phyloP scores from a whole-genome alignment of 2,329 filamentous ascomycete species.

The Neophaeococcomyces aloes region DNA sequence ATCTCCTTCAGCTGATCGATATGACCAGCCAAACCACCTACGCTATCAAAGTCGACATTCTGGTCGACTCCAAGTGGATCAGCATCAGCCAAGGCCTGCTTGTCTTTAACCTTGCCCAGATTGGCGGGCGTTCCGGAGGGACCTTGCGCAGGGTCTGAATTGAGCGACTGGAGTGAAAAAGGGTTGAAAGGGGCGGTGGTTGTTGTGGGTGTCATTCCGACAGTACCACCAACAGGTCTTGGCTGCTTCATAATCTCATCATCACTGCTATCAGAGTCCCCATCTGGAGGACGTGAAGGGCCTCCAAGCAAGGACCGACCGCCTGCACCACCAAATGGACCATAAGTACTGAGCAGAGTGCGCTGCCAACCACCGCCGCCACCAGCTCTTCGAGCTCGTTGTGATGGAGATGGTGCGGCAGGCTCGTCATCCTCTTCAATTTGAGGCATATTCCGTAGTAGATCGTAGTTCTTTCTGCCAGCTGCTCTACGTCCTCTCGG shows the following conservation, averaged over 20 bases:
- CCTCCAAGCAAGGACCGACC: conserved; percentile 54
- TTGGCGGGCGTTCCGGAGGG: conserved; percentile 60
- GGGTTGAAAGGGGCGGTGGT: conserved; percentile 43
- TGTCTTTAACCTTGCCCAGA: conserved; percentile 86
- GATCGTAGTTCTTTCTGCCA: conserved; percentile 20
- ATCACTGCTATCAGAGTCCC: conserved; percentile 92
- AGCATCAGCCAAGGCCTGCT: conserved; percentile 81
- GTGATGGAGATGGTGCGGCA: conserved; percentile 56
- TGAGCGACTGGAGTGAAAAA: conserved; percentile 45
- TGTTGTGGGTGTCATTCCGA: conserved; percentile 52
- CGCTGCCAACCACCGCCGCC: conserved; percentile 61
- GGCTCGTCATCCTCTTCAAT: conserved; percentile 66
- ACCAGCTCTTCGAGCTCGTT: conserved; percentile 50
- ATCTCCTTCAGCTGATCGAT: conserved; percentile 98
- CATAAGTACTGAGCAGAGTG: conserved; percentile 76
- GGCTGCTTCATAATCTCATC: conserved; percentile 68
- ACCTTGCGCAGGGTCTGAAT: conserved; percentile 45
- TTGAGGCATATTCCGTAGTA: conserved; percentile 34
- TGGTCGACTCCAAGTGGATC: conserved; percentile 89
- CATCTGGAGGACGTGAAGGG: conserved; percentile 52
- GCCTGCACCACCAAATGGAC: conserved; percentile 81
- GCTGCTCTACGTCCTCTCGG: conserved; percentile 16
- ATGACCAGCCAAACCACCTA: conserved; percentile 83
- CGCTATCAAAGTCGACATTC: conserved; percentile 85
- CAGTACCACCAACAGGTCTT: conserved; percentile 44